A percentile compares a stretch with the other conserved stretches of the same genome.
phyloP scores from a whole-genome alignment of 2,329 filamentous ascomycete genomes.

The Monosporascus sp. region DNA sequence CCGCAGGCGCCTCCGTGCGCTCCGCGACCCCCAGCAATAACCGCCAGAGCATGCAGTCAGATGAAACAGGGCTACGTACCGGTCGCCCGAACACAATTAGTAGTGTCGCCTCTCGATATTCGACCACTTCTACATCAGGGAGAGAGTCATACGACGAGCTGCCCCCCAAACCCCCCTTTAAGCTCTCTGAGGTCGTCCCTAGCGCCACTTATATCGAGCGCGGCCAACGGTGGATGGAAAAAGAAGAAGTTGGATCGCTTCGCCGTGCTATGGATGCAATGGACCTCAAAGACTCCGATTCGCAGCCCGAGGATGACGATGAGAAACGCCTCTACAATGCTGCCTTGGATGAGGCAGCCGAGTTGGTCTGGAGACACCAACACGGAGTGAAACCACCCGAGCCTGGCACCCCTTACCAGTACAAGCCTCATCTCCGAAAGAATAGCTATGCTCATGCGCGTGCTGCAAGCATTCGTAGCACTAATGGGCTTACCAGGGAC shows the following conservation, averaged over 20 bases:
- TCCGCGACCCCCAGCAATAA: slow-evolving; percentile 26
- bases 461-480: slow-evolving; percentile 48
- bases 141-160: slow-evolving; percentile 49
- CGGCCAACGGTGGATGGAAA: slow-evolving; percentile 73
- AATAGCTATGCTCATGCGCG: slow-evolving; percentile 67
- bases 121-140: slow-evolving; percentile 37
- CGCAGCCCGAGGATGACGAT: slow-evolving; percentile 41
- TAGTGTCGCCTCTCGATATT: slow-evolving; percentile 48
- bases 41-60: slow-evolving; percentile 28
- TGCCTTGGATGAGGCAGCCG: slow-evolving; percentile 71
- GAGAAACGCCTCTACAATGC: slow-evolving; percentile 61
- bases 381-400: slow-evolving; percentile 50
- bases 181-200: slow-evolving; percentile 56
- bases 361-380: slow-evolving; percentile 73
- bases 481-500: slow-evolving; percentile 42
- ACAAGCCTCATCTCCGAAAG: slow-evolving; percentile 63
- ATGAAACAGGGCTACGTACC: slow-evolving; percentile 25
- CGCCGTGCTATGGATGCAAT: slow-evolving; percentile 70
- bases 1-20: slow-evolving; percentile 23
- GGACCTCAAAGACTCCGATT: slow-evolving; percentile 44
- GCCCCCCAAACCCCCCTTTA: slow-evolving; percentile 37
- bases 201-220: slow-evolving; percentile 68
- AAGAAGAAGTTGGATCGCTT: slow-evolving; percentile 67
- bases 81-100: slow-evolving; percentile 37
- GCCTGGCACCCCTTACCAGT: slow-evolving; percentile 61